These are phyloP conservation scores for Truncatella angustata DNA, from an alignment of 2,329 filamentous ascomycete genomes.

Conservation along the genomic window DNA sequence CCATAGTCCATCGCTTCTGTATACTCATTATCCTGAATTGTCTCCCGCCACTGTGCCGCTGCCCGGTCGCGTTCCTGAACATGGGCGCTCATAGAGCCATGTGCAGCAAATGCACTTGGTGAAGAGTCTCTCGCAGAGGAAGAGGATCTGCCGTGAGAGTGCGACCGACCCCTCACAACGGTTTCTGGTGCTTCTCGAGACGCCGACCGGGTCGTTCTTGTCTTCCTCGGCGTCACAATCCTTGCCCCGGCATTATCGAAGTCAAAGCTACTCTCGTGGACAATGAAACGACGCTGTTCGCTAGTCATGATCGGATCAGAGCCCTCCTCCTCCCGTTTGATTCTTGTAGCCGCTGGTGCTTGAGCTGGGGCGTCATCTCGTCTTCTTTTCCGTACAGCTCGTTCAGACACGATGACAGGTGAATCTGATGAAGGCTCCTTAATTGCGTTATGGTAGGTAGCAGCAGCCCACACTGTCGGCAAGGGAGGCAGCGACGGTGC, in stretches of 20 bases:
- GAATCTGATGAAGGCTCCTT: conserved; percentile 56
- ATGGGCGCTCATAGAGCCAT: background rate
- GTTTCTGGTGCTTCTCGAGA: background rate
- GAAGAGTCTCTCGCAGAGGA: background rate
- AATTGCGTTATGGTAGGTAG: conserved; percentile 20
- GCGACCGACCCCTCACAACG: background rate
- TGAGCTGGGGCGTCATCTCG: conserved; percentile 21
- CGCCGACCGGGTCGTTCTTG: conserved; percentile 15
- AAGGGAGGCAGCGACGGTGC: conserved; percentile 28
- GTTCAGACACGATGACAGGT: conserved; percentile 50
- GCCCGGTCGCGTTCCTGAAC: background rate
- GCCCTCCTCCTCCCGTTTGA: conserved; percentile 42
- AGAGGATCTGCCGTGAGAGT: background rate
- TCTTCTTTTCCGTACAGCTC: conserved; percentile 47
- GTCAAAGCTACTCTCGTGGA: conserved; percentile 61
- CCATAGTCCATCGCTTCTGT: background rate
- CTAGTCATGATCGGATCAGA: conserved; percentile 28
- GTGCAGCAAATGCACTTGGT: background rate
- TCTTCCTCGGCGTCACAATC: conserved; percentile 42
- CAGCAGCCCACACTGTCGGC: conserved; percentile 8
- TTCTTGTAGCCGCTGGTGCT: conserved; percentile 23
- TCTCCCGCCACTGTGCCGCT: conserved; percentile 32
- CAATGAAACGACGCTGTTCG: conserved; percentile 29
- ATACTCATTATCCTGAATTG: conserved; percentile 5
- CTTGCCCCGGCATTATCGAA: conserved; percentile 48